A percentile compares a stretch with the other conserved stretches of the same genome.
These are phyloP conservation scores for Teratosphaeria zuluensis DNA, from an alignment of 2,329 filamentous ascomycete species.

Conservation along the genomic window DNA sequence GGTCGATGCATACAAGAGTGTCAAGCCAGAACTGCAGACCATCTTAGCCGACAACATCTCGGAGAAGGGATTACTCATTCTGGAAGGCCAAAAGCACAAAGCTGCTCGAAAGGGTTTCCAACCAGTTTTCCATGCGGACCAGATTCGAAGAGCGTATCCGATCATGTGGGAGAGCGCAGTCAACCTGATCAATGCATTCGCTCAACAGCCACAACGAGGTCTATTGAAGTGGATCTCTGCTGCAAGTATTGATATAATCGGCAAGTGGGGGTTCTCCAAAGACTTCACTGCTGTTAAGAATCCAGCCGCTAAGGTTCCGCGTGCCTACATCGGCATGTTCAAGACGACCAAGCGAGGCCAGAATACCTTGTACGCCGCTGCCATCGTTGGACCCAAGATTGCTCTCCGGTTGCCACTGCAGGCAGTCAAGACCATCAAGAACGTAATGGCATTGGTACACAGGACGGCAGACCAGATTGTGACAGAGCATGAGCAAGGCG, in stretches of 20 bases:
- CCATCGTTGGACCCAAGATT: not conserved
- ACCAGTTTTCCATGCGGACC: not conserved
- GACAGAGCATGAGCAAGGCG: not conserved
- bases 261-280: not conserved
- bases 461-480: not conserved
- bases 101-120: not conserved
- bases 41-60: not conserved
- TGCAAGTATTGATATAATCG: not conserved
- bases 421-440: not conserved
- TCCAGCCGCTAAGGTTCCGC: not conserved
- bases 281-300: not conserved
- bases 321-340: not conserved
- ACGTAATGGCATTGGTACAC: not conserved
- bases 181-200: not conserved
- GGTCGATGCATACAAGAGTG: not conserved
- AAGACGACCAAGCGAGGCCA: not conserved
- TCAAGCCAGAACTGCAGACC: not conserved
- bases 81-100: not conserved
- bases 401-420: not conserved
- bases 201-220: not conserved
- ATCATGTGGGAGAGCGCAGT: not conserved
- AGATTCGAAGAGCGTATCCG: not conserved
- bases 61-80: not conserved
- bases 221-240: not conserved
- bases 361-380: not conserved